Conservation (phyloP, 352 stramenopile species). For the Pythium aphanidermatum region DNA sequence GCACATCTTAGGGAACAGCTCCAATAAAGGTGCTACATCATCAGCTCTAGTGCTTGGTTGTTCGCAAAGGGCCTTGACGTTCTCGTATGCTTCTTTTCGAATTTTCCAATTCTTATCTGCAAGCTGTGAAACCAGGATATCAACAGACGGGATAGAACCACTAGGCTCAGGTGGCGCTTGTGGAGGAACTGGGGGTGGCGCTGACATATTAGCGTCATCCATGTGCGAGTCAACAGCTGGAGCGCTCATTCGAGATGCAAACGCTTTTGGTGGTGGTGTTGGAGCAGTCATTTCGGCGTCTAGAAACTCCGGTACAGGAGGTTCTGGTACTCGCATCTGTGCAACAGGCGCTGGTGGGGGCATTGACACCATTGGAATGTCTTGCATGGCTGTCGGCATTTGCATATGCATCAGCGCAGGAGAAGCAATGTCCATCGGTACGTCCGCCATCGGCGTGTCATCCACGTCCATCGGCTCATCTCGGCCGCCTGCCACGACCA, state of each 20-base stretch:
- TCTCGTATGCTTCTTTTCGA: conserved; percentile 75
- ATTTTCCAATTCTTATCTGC: conserved; percentile 86
- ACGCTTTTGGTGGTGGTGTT: conserved; percentile 4
- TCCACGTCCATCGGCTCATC: conserved; percentile 20
- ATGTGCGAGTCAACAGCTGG: too few relatives aligned
- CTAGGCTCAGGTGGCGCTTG: background rate
- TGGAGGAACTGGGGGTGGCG: background rate
- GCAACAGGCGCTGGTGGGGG: background rate
- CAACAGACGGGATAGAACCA: conserved; percentile 27
- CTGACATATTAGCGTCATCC: too few relatives aligned
- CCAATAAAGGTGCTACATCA: conserved; percentile 42
- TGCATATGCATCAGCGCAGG: conserved; percentile 4
- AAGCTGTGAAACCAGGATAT: conserved; percentile 47
- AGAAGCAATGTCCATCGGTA: background rate
- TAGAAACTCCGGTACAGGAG: conserved; percentile 6
- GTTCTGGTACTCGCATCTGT: background rate
- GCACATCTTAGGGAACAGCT: conserved; percentile 75
- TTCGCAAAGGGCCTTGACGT: conserved; percentile 63
- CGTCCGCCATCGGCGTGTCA: conserved; percentile 17
- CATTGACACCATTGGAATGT: conserved; percentile 5
- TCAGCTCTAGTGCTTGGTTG: conserved; percentile 30
- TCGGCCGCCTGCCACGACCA: too few relatives aligned
- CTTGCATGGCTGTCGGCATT: conserved; percentile 1
- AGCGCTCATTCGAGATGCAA: too few relatives aligned
- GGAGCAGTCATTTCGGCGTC: conserved; percentile 14